phyloP scores from a whole-genome alignment of 2,329 filamentous ascomycete genomes.

The Pseudodiploospora longispora region DNA sequence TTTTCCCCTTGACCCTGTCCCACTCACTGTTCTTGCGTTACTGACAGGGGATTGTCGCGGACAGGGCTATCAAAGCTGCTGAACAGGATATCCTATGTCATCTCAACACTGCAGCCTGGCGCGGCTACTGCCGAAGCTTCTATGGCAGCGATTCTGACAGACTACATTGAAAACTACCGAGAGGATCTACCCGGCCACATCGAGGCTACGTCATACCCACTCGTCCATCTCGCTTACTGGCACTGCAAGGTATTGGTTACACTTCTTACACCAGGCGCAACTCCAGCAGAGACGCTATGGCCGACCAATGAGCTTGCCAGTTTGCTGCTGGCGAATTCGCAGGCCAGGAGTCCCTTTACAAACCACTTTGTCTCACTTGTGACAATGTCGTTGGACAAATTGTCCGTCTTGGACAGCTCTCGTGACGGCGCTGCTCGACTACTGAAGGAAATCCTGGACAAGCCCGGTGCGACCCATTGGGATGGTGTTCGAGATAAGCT shows the following conservation, averaged over 20 bases:
- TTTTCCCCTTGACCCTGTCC: slow-evolving; percentile 12
- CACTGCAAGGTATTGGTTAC: slow-evolving; percentile 58
- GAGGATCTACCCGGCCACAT: slow-evolving; percentile 53
- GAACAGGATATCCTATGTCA: slow-evolving; percentile 29
- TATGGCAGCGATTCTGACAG: slow-evolving; percentile 26
- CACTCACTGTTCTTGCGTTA: background rate
- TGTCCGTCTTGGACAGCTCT: slow-evolving; percentile 46
- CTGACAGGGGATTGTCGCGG: slow-evolving; percentile 8
- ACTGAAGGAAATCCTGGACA: slow-evolving; percentile 49
- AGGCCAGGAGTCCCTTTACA: slow-evolving; percentile 53
- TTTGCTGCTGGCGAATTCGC: slow-evolving; percentile 47
- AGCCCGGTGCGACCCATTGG: slow-evolving; percentile 45
- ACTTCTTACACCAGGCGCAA: slow-evolving; percentile 48
- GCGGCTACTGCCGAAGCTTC: slow-evolving; percentile 24
- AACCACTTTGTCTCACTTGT: slow-evolving; percentile 58
- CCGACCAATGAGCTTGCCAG: slow-evolving; percentile 50
- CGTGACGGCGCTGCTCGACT: slow-evolving; percentile 49
- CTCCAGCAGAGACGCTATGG: slow-evolving; percentile 50
- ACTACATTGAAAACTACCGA: slow-evolving; percentile 51
- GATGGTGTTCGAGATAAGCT: slow-evolving; percentile 45
- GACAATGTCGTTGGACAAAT: slow-evolving; percentile 51
- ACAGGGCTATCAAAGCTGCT: slow-evolving; percentile 51
- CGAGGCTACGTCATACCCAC: slow-evolving; percentile 41
- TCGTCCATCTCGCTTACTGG: slow-evolving; percentile 63
- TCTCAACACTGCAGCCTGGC: slow-evolving; percentile 27